These are phyloP conservation scores for Penicillium sp. DNA, from an alignment of 2,329 filamentous ascomycete species.

Conservation along the genomic window DNA sequence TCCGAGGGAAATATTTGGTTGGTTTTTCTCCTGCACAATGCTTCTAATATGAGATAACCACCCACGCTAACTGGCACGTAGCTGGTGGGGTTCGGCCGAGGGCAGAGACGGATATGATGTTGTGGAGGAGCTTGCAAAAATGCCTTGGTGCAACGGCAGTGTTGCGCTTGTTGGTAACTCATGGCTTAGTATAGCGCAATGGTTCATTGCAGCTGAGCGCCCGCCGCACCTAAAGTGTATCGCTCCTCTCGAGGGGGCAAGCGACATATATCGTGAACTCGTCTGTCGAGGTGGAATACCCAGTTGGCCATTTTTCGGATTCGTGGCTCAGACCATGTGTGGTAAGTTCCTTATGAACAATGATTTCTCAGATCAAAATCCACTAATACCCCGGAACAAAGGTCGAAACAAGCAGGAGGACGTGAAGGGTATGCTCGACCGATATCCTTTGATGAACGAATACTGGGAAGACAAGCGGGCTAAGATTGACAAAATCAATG, in stretches of 20 bases:
- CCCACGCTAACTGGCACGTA: constrained; percentile 2
- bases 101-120: constrained; percentile 29
- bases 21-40: not conserved
- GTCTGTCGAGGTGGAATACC: constrained; percentile 20
- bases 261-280: constrained; percentile 18
- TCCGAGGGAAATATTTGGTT: constrained; percentile 26
- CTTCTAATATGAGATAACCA: constrained; percentile 4
- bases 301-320: not conserved
- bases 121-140: constrained; percentile 20
- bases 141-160: constrained; percentile 25
- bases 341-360: constrained; percentile 9
- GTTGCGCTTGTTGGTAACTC: constrained; percentile 17
- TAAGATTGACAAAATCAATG: not conserved
- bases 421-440: constrained; percentile 13
- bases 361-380: constrained; percentile 2
- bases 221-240: constrained; percentile 22
- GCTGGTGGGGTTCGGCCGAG: constrained; percentile 1
- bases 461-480: constrained; percentile 24
- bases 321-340: not conserved
- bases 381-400: constrained; percentile 2
- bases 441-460: constrained; percentile 18
- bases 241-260: constrained; percentile 23
- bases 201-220: constrained; percentile 8
- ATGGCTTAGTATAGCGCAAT: constrained; percentile 15
- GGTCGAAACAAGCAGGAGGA: constrained; percentile 5